Conservation (phyloP, 257 asterid genomes). For the Craterostigma plantagineum region DNA sequence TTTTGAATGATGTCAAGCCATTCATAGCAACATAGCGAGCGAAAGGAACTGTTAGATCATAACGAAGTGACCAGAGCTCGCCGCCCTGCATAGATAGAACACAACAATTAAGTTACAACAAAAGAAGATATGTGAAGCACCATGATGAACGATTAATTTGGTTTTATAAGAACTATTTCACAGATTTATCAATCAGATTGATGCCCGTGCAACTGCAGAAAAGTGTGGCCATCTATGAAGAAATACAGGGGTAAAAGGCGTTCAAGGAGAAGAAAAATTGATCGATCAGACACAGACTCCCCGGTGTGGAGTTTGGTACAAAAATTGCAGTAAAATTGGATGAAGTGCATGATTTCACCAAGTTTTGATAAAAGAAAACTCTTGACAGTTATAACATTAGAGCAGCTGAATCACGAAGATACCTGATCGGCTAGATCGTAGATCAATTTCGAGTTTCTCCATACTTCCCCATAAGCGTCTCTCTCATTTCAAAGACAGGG, state of each 20-base stretch:
- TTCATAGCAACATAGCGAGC: conserved; percentile 89
- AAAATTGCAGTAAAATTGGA: no score
- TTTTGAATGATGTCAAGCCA: conserved; percentile 72
- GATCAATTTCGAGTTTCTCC: conserved; percentile 90
- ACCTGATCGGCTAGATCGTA: conserved; percentile 98
- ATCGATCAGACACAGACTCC: no score
- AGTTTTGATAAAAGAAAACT: no score
- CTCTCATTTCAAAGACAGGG: conserved; percentile 85
- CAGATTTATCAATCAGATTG: no score
- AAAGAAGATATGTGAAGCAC: not conserved
- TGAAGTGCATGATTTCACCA: no score
- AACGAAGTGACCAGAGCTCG: conserved; percentile 90
- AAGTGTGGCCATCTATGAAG: no score
- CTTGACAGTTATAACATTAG: not conserved
- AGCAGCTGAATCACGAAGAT: conserved; percentile 8
- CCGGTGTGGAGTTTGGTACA: no score
- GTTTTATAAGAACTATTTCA: no score
- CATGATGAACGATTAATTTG: not conserved
- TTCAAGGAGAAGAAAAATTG: no score
- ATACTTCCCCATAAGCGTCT: conserved; percentile 91
- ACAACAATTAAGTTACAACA: conserved; percentile 3
- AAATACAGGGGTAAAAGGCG: no score
- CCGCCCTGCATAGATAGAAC: conserved; percentile 63
- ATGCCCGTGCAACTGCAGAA: no score
- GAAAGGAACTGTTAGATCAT: conserved; percentile 90